Base-by-base conservation (phyloP, 306 rosid species). In the Begonia loranthoides region DNA sequence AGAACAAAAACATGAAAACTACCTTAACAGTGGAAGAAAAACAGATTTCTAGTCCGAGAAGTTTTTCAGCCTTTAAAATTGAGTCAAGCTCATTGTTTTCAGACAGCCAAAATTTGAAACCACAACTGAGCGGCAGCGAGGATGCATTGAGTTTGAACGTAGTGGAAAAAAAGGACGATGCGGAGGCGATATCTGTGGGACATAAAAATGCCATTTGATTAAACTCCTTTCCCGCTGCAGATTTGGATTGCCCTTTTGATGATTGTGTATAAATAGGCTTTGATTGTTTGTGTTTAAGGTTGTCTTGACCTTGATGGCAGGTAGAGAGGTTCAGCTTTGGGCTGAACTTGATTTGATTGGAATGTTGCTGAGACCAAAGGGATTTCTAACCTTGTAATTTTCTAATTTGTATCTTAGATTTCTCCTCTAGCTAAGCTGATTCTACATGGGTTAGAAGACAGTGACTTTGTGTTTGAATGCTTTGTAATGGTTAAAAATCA, bases 331-430 rank as follows among this genome's bases (percentile, higher is more conserved):
- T 80, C 87, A 86, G 92, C 68, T 73, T 66, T 56, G 78, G 69
- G 93, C 93, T 86, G 94, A 84, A 79, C 68, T 54, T 62, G 38
- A 61, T 55, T 62, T 50, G 63, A 49, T 61, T 55, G 70, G 64
- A 57, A 59, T 61, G 48, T 54, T 61, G 28, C 14, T 15, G 64
- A 57, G 49, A 45, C 46, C 14, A 43, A 14, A 28, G 57, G 49
- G 55, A 71, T 51, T 46, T 69, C 73, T 69, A 64, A 54, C 70
- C 70, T 66, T 55, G 64, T 43, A 58, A 57, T 15, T 65, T 56
- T 65, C 59, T 61, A 36, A 65, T 56, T 75, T 62, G 36, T 7
- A 28, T 28, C 36, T 3, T 28, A 28, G 36, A 28, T 28, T 28
- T 28, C 36, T 28, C 3, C 36, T 28, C 9, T 28, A 28, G 36